A percentile compares a stretch with the other conserved stretches of the same genome.
These are phyloP conservation scores for Fusarium veterinarium DNA, from an alignment of 2,329 filamentous ascomycete species.

Conservation along the genomic window DNA sequence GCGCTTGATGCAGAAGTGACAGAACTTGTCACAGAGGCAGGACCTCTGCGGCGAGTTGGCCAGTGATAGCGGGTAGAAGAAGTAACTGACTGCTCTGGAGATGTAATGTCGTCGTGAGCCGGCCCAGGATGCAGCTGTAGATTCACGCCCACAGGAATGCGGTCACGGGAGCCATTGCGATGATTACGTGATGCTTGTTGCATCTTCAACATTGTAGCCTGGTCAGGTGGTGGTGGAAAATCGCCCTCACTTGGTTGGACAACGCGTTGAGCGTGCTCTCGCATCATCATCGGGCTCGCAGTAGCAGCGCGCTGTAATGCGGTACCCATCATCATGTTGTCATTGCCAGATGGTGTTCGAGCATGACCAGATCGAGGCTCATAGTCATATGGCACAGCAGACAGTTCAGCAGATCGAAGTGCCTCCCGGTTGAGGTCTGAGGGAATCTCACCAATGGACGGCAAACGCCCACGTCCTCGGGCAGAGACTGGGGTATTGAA, in stretches of 20 bases:
- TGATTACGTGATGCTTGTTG: slow-evolving; percentile 66
- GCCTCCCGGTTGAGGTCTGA: slow-evolving; percentile 48
- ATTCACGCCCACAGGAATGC: slow-evolving; percentile 77
- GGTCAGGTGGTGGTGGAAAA: slow-evolving; percentile 70
- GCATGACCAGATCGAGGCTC: slow-evolving; percentile 47
- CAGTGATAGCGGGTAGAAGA: slow-evolving; percentile 67
- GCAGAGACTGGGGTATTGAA: slow-evolving; percentile 78
- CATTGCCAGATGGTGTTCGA: slow-evolving; percentile 56
- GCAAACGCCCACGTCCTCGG: slow-evolving; percentile 70
- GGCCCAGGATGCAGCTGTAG: slow-evolving; percentile 73
- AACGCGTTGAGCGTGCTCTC: slow-evolving; percentile 55
- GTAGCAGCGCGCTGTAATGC: slow-evolving; percentile 74
- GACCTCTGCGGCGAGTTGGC: slow-evolving; percentile 64
- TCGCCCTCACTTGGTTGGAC: slow-evolving; percentile 48
- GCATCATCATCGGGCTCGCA: slow-evolving; percentile 73
- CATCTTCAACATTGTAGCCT: slow-evolving; percentile 73
- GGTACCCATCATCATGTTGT: slow-evolving; percentile 55
- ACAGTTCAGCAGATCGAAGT: slow-evolving; percentile 43
- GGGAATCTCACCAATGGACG: slow-evolving; percentile 77
- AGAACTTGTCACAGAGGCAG: slow-evolving; percentile 68
- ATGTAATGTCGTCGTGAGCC: slow-evolving; percentile 64
- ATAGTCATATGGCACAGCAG: slow-evolving; percentile 40
- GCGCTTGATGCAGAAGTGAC: slow-evolving; percentile 67
- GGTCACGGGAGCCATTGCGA: slow-evolving; percentile 78
- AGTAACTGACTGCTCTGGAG: slow-evolving; percentile 65